Percentiles rank a stretch among this genome's conserved stretches.
Evolutionary conservation across 164 flowering plant genomes (phyloP).

Genomic region (Houttuynia cordata): DNA sequence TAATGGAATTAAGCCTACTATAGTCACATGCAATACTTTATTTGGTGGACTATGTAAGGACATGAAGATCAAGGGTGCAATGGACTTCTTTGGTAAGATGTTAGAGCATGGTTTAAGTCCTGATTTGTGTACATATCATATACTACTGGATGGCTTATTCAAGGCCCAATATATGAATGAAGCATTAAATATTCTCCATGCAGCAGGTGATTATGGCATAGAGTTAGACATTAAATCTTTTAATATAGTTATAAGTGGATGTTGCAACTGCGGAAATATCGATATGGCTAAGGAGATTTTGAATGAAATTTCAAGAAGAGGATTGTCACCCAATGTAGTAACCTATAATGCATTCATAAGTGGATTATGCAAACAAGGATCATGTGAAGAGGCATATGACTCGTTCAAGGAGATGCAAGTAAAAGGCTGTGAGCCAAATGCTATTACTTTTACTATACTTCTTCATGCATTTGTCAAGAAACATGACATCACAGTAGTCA

Average conservation of each 20-base stretch:
- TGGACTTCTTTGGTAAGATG: conserved; percentile 47
- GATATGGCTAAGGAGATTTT: background rate
- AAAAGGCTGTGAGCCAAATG: background rate
- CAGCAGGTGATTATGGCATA: background rate
- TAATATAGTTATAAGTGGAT: background rate
- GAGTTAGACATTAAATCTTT: background rate
- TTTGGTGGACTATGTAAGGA: conserved; percentile 38
- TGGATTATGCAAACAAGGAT: background rate
- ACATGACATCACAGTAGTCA: background rate
- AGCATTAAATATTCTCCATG: background rate
- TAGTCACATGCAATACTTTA: conserved; percentile 75
- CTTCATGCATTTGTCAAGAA: background rate
- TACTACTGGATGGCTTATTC: conserved; percentile 32
- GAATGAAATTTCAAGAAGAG: background rate
- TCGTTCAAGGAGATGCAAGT: background rate
- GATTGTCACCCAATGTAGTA: background rate
- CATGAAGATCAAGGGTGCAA: conserved; percentile 54
- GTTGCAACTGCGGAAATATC: background rate
- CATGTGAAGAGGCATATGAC: background rate
- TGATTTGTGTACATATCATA: conserved; percentile 42
- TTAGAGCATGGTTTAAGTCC: conserved; percentile 53
- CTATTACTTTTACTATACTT: background rate
- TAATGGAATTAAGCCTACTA: conserved; percentile 71
- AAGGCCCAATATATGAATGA: background rate
- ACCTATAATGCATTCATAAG: background rate